Evolutionary conservation across 2,329 filamentous ascomycete species (phyloP).

Genomic region (Chrysoporthe austroafricana): DNA sequence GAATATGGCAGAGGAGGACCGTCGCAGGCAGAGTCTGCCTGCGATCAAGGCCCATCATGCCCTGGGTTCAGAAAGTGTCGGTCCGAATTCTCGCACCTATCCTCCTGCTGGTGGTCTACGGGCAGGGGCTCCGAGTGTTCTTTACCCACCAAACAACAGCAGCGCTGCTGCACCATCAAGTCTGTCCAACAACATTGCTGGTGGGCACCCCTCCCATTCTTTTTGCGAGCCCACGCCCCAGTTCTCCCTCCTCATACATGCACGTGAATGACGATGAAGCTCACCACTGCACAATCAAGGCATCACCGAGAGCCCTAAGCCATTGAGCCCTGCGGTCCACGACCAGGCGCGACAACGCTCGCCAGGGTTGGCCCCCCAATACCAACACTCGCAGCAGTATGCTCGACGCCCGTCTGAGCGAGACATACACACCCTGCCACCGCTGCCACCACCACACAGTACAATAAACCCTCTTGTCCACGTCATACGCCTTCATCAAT

Average conservation of each 20-base stretch:
- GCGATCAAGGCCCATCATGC: slow-evolving; percentile 75
- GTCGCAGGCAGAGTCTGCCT: slow-evolving; percentile 71
- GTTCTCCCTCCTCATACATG: slow-evolving; percentile 38
- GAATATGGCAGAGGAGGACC: slow-evolving; percentile 62
- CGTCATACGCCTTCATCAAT: slow-evolving; percentile 38
- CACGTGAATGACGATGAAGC: slow-evolving; percentile 48
- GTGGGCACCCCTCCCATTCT: slow-evolving; percentile 39
- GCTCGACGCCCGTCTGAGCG: slow-evolving; percentile 60
- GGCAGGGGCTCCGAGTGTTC: slow-evolving; percentile 52
- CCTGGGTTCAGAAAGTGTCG: slow-evolving; percentile 56
- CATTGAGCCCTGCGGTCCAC: slow-evolving; percentile 71
- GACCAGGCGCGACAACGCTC: slow-evolving; percentile 61
- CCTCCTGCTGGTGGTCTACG: slow-evolving; percentile 64
- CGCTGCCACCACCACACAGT: slow-evolving; percentile 44
- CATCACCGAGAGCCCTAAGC: slow-evolving; percentile 87
- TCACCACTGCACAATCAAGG: slow-evolving; percentile 70
- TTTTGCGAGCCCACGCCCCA: background rate
- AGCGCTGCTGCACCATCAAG: slow-evolving; percentile 57
- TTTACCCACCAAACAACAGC: slow-evolving; percentile 64
- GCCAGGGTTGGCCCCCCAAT: slow-evolving; percentile 67
- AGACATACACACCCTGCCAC: slow-evolving; percentile 54
- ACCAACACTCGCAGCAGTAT: slow-evolving; percentile 66
- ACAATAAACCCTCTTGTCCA: slow-evolving; percentile 47
- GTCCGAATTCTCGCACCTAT: slow-evolving; percentile 76
- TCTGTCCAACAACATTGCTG: slow-evolving; percentile 46